phyloP scores from a whole-genome alignment of 164 flowering plant genomes.

The Tetrastigma voinierianum region DNA sequence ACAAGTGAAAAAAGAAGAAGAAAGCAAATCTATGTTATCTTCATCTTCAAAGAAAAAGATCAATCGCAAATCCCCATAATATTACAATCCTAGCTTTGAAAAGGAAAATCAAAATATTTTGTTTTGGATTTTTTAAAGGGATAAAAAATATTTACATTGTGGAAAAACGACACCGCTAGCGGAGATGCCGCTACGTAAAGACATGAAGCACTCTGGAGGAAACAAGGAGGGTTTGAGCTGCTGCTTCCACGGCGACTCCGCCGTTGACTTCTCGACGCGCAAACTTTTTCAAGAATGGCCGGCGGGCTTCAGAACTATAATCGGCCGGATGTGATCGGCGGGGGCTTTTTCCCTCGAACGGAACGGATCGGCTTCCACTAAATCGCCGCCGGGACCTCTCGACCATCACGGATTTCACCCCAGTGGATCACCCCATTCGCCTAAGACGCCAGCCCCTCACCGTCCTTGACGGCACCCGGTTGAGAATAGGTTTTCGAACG shows the following conservation, averaged over 20 bases:
- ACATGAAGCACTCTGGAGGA: constrained; percentile 72
- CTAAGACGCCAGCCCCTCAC: not conserved
- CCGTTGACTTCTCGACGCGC: constrained; percentile 6
- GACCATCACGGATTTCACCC: constrained; percentile 34
- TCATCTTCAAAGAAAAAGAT: too few species aligned
- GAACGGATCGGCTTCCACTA: constrained; percentile 5
- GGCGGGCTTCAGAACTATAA: not conserved
- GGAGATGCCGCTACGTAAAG: constrained; percentile 28
- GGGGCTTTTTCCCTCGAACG: not conserved
- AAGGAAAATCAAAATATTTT: too few species aligned
- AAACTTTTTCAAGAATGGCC: not conserved
- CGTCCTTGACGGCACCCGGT: constrained; percentile 6
- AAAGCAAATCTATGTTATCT: too few species aligned
- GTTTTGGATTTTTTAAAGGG: too few species aligned
- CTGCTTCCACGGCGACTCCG: constrained; percentile 20
- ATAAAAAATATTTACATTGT: too few species aligned
- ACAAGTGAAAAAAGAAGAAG: too few species aligned
- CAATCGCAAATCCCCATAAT: too few species aligned
- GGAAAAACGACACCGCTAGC: too few species aligned
- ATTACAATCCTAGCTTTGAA: too few species aligned
- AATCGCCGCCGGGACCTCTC: constrained; percentile 28
- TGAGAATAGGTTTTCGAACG: too few species aligned
- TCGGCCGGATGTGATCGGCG: constrained; percentile 7
- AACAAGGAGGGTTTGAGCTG: constrained; percentile 56
- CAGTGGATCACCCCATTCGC: constrained; percentile 9